Percentiles rank a stretch among this genome's conserved stretches.
Evolutionary conservation across 768 basidiomycete genomes (phyloP).

Genomic region (Trametes cingulata): DNA sequence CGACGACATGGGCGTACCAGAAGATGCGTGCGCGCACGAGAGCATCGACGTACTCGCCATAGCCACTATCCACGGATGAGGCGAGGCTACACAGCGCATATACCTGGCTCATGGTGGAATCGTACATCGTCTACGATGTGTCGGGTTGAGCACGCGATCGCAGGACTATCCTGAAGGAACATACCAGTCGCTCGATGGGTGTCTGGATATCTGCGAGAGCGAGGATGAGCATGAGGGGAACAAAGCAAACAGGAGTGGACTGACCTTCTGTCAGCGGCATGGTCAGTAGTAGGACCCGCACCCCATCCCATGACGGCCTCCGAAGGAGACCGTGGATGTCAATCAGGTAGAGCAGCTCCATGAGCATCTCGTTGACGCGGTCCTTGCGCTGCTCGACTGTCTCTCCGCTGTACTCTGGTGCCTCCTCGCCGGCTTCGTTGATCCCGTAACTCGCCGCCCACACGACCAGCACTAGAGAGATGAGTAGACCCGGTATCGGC

Average conservation of each 20-base stretch:
- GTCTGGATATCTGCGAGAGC: conserved; percentile 41
- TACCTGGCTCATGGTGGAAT: conserved; percentile 80
- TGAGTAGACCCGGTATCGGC: conserved; percentile 70
- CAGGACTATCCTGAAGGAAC: conserved; percentile 1
- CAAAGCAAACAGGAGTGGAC: conserved; percentile 22
- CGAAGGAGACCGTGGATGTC: conserved; percentile 80
- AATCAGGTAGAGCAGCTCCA: conserved; percentile 75
- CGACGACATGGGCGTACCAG: conserved; percentile 87
- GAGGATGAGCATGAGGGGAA: conserved; percentile 8
- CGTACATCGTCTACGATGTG: conserved; percentile 64
- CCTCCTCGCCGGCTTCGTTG: conserved; percentile 71
- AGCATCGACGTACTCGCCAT: conserved; percentile 56
- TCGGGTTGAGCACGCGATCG: neutral
- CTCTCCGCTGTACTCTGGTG: conserved; percentile 36
- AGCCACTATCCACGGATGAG: conserved; percentile 49
- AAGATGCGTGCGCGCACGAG: conserved; percentile 75
- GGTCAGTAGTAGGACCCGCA: conserved; percentile 74
- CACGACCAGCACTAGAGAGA: conserved; percentile 77
- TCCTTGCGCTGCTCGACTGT: conserved; percentile 48
- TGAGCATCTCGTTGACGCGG: conserved; percentile 66
- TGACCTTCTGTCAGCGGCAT: conserved; percentile 84
- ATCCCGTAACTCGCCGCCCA: conserved; percentile 93
- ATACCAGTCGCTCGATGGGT: conserved; percentile 46
- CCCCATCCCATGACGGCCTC: conserved; percentile 84
- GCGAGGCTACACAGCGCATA: conserved; percentile 69